Base-by-base conservation (phyloP, 2,329 filamentous ascomycete species). In the Aspergillus persii region DNA sequence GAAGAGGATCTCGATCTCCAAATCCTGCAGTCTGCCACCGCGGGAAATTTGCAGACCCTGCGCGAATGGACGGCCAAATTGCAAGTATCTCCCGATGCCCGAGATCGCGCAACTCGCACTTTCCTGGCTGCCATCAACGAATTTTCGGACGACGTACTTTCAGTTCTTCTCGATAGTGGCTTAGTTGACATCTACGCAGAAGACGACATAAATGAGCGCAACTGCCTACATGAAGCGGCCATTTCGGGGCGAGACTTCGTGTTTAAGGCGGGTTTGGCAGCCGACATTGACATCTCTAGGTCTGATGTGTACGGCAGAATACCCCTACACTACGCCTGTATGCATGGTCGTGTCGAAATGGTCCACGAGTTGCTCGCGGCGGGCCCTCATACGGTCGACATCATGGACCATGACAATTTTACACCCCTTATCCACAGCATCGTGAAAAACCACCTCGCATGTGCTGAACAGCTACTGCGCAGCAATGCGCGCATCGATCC, bases 171-270 rank as follows among this genome's bases (percentile, higher is more conserved):
- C 29, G 87, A 90, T 52, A 96, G 93, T 2, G 86, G 86, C 0
- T 79, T 95, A 27, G 91, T 99, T 36, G 89, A 98, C 73, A 84
- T 97, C n/a, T 88, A 92, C 69, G 95, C 92, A 0, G 92, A 96
- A 68, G 95, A 99, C 72, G 93, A 97, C 69, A 98, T 99, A 74
- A 99, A 98, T 69, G 94, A 97, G 78, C 86, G 95, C 46, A 99
- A 97, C 69, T 96, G 93, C 71, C 82, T 99, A 50, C 95, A 99
- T 69, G 95, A 98, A 77, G 91, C 95, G n/a, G 89, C 93, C 0
- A 97, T 98, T 54, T 96, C 96, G 61, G 93, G 93, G 23, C 93
- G 93, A 69, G 79, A 84, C 8, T 88, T 90, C 66, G 90, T 97
- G 31, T 80, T 98, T 59, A 80, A 85, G 53, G 87, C 89, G 64